phyloP scores from a whole-genome alignment of 2,329 filamentous ascomycete species.

The Fusarium drepaniforme region DNA sequence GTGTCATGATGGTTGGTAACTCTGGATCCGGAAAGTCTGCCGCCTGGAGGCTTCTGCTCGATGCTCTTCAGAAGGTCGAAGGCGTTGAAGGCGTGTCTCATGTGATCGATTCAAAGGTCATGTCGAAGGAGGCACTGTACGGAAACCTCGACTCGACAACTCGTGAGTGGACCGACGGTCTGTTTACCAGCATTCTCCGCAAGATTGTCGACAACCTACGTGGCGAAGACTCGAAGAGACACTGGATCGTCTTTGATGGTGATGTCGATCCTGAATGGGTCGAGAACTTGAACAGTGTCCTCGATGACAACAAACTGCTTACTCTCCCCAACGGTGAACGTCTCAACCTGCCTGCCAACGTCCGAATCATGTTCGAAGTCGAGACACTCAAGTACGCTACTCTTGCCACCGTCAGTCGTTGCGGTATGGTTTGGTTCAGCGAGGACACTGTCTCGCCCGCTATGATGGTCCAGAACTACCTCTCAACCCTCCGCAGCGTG shows the following conservation, averaged over 20 bases:
- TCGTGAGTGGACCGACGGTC: constrained; percentile 97
- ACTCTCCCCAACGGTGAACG: constrained; percentile 98
- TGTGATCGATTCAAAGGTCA: constrained; percentile 99
- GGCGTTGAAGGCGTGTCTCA: constrained; percentile 94
- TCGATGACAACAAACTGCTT: constrained; percentile 98
- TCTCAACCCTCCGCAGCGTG: constrained; percentile 83
- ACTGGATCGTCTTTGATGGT: constrained; percentile 99
- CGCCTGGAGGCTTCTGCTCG: constrained; percentile 92
- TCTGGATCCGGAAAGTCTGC: constrained; percentile 98
- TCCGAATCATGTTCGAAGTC: constrained; percentile 99
- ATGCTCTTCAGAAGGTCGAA: constrained; percentile 92
- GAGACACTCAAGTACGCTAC: constrained; percentile 98
- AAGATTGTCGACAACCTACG: constrained; percentile 99
- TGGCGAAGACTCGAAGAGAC: constrained; percentile 94
- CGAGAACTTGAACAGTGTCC: constrained; percentile 98
- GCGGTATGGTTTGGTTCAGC: constrained; percentile 99
- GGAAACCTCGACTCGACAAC: constrained; percentile 97
- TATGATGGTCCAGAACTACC: constrained; percentile 94
- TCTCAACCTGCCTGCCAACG: constrained; percentile 92
- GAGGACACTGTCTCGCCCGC: constrained; percentile 93
- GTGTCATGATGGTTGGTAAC: constrained; percentile 99
- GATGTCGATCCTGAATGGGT: constrained; percentile 99
- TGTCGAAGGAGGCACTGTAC: constrained; percentile 98
- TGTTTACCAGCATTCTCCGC: constrained; percentile 96
- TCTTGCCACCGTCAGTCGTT: constrained; percentile 97